Evolutionary conservation across 371 early-diverging fungal species (phyloP).

Genomic region (Basidiobolus meristosporus): DNA sequence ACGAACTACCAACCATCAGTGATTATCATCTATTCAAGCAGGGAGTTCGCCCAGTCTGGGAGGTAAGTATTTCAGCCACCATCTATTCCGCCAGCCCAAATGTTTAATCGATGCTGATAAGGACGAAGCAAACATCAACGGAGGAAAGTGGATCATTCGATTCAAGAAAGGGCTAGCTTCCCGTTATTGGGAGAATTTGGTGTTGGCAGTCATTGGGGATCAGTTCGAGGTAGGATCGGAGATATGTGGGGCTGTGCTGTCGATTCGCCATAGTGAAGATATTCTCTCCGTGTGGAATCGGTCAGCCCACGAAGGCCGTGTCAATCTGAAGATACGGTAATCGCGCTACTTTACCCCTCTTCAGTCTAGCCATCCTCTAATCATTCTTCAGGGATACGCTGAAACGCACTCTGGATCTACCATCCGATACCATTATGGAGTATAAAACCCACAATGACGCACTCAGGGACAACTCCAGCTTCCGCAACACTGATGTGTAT

Average conservation of each 20-base stretch:
- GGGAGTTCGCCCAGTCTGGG: slow-evolving; percentile 96
- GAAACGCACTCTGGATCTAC: slow-evolving; percentile 64
- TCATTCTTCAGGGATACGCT: slow-evolving; percentile 49
- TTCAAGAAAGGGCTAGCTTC: slow-evolving; percentile 84
- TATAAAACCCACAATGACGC: slow-evolving; percentile 91
- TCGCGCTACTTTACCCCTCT: not conserved
- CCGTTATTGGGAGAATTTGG: slow-evolving; percentile 86
- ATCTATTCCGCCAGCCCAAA: not conserved
- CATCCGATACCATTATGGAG: slow-evolving; percentile 77
- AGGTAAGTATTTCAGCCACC: slow-evolving; percentile 24
- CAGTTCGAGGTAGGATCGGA: slow-evolving; percentile 79
- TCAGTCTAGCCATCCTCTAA: too few species aligned
- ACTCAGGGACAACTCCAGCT: slow-evolving; percentile 71
- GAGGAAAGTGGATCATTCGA: slow-evolving; percentile 96
- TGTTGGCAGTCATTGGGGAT: slow-evolving; percentile 81
- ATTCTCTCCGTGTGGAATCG: slow-evolving; percentile 91
- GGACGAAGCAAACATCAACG: slow-evolving; percentile 74
- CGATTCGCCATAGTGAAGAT: slow-evolving; percentile 83
- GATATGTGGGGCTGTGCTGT: slow-evolving; percentile 89
- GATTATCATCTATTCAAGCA: slow-evolving; percentile 91
- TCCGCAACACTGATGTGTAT: slow-evolving; percentile 73
- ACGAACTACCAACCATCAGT: slow-evolving; percentile 71
- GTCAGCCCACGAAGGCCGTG: slow-evolving; percentile 59
- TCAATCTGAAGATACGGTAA: slow-evolving; percentile 64
- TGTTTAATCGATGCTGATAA: slow-evolving; percentile 3